Conservation (phyloP, 2,329 filamentous ascomycete species). For the Madurella fahalii region DNA sequence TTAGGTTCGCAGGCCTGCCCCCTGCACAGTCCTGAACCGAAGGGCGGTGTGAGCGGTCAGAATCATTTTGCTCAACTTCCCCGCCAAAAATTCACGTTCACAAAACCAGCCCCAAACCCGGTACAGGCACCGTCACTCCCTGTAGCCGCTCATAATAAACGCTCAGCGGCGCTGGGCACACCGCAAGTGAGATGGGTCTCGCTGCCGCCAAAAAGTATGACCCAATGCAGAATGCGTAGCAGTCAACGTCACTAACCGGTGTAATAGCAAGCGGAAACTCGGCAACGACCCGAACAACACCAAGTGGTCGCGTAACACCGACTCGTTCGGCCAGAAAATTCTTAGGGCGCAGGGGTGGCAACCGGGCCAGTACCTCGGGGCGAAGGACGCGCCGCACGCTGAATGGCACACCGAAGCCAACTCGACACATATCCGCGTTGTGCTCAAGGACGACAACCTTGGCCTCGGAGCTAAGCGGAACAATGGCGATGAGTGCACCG, state of each 20-base stretch:
- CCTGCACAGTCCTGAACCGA: background rate
- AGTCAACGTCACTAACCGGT: conserved; percentile 18
- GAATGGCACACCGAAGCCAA: conserved; percentile 75
- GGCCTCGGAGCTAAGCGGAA: conserved; percentile 80
- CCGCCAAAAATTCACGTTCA: conserved; percentile 24
- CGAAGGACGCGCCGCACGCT: conserved; percentile 68
- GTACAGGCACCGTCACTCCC: background rate
- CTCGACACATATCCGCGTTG: conserved; percentile 77
- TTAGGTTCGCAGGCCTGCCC: background rate
- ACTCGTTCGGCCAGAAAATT: conserved; percentile 84
- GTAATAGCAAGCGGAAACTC: conserved; percentile 58
- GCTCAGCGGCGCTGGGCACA: conserved; percentile 18
- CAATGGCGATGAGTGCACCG: conserved; percentile 73
- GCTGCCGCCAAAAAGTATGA: conserved; percentile 62
- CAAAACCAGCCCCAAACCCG: background rate
- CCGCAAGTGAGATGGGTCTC: conserved; percentile 56
- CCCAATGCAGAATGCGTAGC: background rate
- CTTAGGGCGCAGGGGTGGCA: conserved; percentile 87
- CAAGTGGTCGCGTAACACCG: conserved; percentile 78
- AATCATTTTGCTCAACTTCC: conserved; percentile 20
- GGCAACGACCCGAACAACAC: conserved; percentile 94
- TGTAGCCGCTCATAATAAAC: background rate
- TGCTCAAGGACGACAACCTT: conserved; percentile 85
- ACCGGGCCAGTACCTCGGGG: conserved; percentile 78
- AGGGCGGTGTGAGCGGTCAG: conserved; percentile 21